Evolutionary conservation across 2,329 filamentous ascomycete genomes (phyloP), one percentile per base, ranked within the genome.

Genomic region (Fusarium sp.): DNA sequence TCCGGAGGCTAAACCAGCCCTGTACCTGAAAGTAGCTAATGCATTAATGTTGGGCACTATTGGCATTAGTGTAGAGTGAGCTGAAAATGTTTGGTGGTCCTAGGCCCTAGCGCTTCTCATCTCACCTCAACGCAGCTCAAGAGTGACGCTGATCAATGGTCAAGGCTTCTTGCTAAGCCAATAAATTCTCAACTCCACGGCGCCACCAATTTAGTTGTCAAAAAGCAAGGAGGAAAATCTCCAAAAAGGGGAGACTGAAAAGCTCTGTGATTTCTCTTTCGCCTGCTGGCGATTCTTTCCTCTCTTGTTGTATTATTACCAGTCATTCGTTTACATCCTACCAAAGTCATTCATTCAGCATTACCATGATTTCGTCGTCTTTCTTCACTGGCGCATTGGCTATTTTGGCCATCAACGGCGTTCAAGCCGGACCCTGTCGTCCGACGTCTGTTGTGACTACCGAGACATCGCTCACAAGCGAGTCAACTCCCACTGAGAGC

Each of bases 121-220:
- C n/a, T n/a, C n/a, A n/a, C n/a, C 31, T 50, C 5, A 8, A n/a
- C 6, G 28, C 15, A 15, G 33, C 13, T 7, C 24, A 15, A 15
- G 23, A 3, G 11, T 15, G 5, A 23, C 38, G 11, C 11, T 29
- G 21, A 50, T 3, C 21, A 18, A 24, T n/a, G n/a, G n/a, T n/a
- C n/a, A n/a, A n/a, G n/a, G n/a, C n/a, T 8, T 31, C 12, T 31
- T 31, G 29, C 29, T 16, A 31, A 15, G 29, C 11, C 13, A 33
- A 13, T 33, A 8, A 8, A 16, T 16, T 24, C 8, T 42, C 21
- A 31, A 44, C 28, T 13, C 7, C 13, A 28, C 33, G 21, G 6
- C 33, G 48, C 48, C 33, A 52, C 35, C n/a, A 42, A 42, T 41
- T 29, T 52, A 15, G 3, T 37, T 21, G 21, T n/a, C 29, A 28